Evolutionary conservation across 148 eudicot species (phyloP).

Genomic region (Diospyros kaki): DNA sequence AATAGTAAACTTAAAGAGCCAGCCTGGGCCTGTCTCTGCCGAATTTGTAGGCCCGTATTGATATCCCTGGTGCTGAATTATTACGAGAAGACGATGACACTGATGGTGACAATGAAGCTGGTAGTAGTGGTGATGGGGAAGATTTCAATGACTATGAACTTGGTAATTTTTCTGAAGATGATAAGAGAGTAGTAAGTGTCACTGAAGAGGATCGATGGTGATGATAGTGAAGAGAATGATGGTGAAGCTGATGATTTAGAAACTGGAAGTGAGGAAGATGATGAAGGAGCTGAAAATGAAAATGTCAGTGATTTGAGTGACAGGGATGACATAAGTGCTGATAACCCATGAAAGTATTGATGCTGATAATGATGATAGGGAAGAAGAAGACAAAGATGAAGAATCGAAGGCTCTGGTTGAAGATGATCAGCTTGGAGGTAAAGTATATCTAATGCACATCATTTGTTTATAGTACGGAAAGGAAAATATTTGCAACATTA

Average conservation of each 20-base stretch:
- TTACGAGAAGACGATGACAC: conserved; percentile 36
- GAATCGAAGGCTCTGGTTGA: conserved; percentile 29
- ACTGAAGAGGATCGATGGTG: conserved; percentile 28
- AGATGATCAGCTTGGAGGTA: conserved; percentile 10
- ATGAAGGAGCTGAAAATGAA: conserved; percentile 18
- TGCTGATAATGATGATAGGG: conserved; percentile 9
- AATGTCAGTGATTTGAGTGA: conserved; percentile 14
- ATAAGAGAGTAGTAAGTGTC: conserved; percentile 16
- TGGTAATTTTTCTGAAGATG: conserved; percentile 17
- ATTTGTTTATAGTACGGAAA: no score
- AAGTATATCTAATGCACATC: conserved; percentile 19
- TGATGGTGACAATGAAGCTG: conserved; percentile 8
- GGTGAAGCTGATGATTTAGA: conserved; percentile 17
- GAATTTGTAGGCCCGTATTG: conserved; percentile 3
- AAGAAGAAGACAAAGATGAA: conserved; percentile 29
- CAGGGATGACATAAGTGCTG: conserved; percentile 4
- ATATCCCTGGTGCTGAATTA: conserved; percentile 76
- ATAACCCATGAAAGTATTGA: neutral
- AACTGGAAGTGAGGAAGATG: conserved; percentile 17
- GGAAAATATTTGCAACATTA: no score
- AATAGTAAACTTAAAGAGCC: no score
- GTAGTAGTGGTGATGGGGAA: conserved; percentile 20
- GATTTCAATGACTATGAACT: conserved; percentile 8
- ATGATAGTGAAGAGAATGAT: conserved; percentile 17
- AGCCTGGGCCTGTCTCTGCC: no score